Base-by-base conservation (phyloP, 2,329 filamentous ascomycete species). In the Cladophialophora immunda region DNA sequence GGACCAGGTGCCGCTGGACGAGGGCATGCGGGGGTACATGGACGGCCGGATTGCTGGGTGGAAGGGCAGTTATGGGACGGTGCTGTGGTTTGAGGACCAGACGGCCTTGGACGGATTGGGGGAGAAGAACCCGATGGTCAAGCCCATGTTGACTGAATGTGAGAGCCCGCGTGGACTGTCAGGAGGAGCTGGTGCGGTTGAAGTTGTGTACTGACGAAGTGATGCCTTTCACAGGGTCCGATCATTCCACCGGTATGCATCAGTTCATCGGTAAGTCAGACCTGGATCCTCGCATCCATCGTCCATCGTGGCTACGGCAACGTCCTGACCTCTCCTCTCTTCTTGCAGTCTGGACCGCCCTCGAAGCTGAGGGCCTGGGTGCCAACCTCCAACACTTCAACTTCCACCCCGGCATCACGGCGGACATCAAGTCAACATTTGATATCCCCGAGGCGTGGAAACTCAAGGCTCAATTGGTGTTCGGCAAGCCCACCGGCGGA, bases 321-420 rank as follows among this genome's bases (percentile, higher is more conserved):
- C 27, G 4, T 55, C 47, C 34, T 62, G n/a, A 47, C 17, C 32
- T 19, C 15, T 9, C 9, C 27, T 17, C 5, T 25, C 29, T 53
- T 38, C 27, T 19, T 13, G n/a, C 34, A 70, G 69, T 92, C 72
- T 97, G 93, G 93, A 89, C 89, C 22, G 91, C 90, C 3, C 87
- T 97, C 64, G 91, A 93, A 82, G 85, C 90, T 68, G 92, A 95
- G 78, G 93, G 93, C 27, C 86, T 96, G 62, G 93, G 93, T 70
- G 91, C 90, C 76, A 97, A 94, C 84, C 86, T 97, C 63, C 93
- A 97, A 85, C 93, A 97, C 84, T 97, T 97, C 85, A 95, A 93
- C 86, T 71, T 67, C 54, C 45, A 62, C 41, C 93, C 93, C 19
- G 80, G 97, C 66, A 87, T 96, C 73, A 90, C 95, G 80, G 84